Conservation (phyloP, 345 rosid species). For the sweet orange (Citrus sinensis) region DNA sequence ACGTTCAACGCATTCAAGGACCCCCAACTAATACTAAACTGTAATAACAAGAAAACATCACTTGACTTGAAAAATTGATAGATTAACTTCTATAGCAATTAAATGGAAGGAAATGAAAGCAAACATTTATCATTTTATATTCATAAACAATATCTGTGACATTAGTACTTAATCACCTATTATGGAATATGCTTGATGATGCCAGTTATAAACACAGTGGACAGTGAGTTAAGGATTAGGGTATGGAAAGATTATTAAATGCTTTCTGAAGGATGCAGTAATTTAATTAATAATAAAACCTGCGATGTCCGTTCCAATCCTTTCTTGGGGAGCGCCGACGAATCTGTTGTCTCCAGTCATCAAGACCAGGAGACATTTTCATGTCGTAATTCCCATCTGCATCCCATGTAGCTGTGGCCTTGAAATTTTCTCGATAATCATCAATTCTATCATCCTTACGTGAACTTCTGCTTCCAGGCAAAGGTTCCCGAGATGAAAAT, state of each 20-base stretch:
- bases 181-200: not conserved
- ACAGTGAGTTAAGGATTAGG: not conserved
- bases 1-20: not conserved
- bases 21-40: not conserved
- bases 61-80: not conserved
- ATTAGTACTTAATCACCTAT: not conserved
- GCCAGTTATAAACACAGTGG: not conserved
- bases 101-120: not conserved
- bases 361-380: constrained; percentile 76
- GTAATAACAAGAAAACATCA: not conserved
- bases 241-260: not conserved
- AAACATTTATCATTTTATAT: not conserved
- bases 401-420: constrained; percentile 30
- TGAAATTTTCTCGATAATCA: constrained; percentile 29
- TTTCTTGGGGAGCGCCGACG: constrained; percentile 55
- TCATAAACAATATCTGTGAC: not conserved
- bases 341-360: constrained; percentile 64
- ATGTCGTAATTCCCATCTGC: constrained; percentile 49
- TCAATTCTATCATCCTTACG: constrained; percentile 37
- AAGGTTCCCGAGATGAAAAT: constrained; percentile 43
- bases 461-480: constrained; percentile 54
- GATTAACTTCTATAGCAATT: not conserved
- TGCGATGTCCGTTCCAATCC: constrained; percentile 51
- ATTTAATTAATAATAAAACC: constrained; percentile 32
- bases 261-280: not conserved